Conservation (phyloP, 1,284 basidiomycete genomes). For the Cryptococcus sp. region DNA sequence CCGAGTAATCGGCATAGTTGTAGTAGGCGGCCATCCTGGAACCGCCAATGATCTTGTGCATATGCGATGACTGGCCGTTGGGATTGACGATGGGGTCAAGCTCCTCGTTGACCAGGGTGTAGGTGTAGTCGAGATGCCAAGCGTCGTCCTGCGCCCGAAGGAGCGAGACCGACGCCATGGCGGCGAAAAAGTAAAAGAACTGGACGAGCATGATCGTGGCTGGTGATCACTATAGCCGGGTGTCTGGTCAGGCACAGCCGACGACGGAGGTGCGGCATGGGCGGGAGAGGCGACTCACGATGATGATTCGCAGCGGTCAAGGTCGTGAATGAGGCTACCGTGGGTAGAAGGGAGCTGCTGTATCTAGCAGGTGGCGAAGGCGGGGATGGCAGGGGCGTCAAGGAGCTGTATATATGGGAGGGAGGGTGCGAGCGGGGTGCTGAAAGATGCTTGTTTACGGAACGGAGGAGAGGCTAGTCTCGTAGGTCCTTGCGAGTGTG, state of each 20-base stretch:
- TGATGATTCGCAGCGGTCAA: no score
- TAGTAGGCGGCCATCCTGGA: slow-evolving; percentile 29
- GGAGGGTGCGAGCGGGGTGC: no score
- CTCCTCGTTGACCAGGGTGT: slow-evolving; percentile 18
- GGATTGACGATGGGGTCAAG: slow-evolving; percentile 24
- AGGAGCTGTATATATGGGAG: no score
- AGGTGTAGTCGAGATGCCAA: slow-evolving; percentile 19
- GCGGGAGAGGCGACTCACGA: no score
- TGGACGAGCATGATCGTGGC: neutral
- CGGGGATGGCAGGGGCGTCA: no score
- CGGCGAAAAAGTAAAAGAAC: neutral
- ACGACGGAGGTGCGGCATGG: no score
- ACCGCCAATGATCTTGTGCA: slow-evolving; percentile 28
- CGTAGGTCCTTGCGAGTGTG: no score
- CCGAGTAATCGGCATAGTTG: slow-evolving; percentile 19
- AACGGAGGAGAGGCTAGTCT: no score
- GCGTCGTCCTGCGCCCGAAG: slow-evolving; percentile 2
- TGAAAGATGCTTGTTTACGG: no score
- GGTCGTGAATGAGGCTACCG: no score
- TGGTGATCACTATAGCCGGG: neutral
- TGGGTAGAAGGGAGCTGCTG: no score
- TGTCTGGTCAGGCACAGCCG: neutral
- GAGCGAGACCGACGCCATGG: neutral
- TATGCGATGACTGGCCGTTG: slow-evolving; percentile 14
- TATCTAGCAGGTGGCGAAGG: no score